phyloP scores from a whole-genome alignment of 805 yeast species.

The Cyberlindnera americana region DNA sequence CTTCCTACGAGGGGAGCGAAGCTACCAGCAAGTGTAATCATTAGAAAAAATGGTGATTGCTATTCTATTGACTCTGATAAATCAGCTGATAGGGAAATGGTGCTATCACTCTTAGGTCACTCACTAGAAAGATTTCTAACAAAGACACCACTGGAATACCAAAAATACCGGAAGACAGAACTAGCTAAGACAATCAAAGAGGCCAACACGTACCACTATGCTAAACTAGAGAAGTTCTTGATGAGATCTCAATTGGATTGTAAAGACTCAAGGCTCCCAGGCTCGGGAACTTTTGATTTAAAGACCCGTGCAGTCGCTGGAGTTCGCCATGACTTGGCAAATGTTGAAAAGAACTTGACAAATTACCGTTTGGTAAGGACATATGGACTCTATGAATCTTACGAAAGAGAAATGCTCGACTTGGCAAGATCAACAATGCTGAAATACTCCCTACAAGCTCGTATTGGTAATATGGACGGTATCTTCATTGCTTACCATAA shows the following conservation, averaged over 20 bases:
- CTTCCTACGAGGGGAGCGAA: conserved; percentile 43
- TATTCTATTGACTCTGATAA: conserved; percentile 72
- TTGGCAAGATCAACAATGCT: conserved; percentile 70
- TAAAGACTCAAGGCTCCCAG: conserved; percentile 70
- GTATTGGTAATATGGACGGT: conserved; percentile 97
- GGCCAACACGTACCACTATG: conserved; percentile 62
- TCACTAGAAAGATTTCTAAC: conserved; percentile 76
- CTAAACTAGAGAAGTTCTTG: conserved; percentile 61
- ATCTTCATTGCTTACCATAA: conserved; percentile 91
- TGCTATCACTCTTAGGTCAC: conserved; percentile 73
- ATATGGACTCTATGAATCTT: conserved; percentile 72
- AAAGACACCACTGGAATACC: conserved; percentile 50
- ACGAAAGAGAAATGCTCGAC: conserved; percentile 75
- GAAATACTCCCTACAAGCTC: conserved; percentile 86
- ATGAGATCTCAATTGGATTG: conserved; percentile 93
- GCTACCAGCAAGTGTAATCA: conserved; percentile 54
- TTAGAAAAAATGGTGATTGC: conserved; percentile 40
- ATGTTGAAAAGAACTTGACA: conserved; percentile 41
- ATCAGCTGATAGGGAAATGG: conserved; percentile 59
- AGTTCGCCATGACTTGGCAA: conserved; percentile 68
- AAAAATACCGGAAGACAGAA: conserved; percentile 26
- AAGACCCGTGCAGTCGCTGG: conserved; percentile 91
- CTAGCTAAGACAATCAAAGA: conserved; percentile 21
- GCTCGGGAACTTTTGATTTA: conserved; percentile 87
- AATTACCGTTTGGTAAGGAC: conserved; percentile 63